These are phyloP conservation scores for Coprinellus aureogranulatus DNA, from an alignment of 768 basidiomycete genomes.

Conservation along the genomic window DNA sequence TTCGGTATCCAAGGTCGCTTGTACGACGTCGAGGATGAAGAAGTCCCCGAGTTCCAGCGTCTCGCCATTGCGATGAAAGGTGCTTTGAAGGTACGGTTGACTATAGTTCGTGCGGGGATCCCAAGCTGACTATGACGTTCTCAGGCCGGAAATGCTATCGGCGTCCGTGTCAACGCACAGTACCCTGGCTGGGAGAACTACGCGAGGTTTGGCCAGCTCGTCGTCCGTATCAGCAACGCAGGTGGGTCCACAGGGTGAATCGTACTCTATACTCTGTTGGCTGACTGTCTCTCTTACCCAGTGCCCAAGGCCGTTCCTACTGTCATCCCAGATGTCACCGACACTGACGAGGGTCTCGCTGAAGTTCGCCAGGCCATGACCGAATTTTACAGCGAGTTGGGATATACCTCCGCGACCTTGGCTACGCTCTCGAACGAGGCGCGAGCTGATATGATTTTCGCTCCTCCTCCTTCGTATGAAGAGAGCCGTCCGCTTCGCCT, in stretches of 20 bases:
- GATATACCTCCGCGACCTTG: constrained; percentile 1
- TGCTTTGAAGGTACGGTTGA: constrained; percentile 14
- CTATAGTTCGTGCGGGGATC: not conserved
- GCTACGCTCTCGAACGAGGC: constrained; percentile 7
- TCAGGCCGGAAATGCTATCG: constrained; percentile 6
- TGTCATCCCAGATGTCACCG: not conserved
- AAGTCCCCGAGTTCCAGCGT: constrained; percentile 14
- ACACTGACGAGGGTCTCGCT: not conserved
- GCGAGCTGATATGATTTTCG: constrained; percentile 7
- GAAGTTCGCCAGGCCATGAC: not conserved
- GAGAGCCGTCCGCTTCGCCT: constrained; percentile 19
- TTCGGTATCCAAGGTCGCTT: constrained; percentile 1
- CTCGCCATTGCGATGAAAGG: constrained; percentile 14
- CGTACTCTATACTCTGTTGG: no score
- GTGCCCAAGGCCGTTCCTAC: no score
- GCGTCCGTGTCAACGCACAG: constrained; percentile 6
- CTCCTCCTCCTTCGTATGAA: not conserved
- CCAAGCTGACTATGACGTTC: not conserved
- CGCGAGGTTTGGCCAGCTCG: not conserved
- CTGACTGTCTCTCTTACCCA: no score
- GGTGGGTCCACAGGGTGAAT: not conserved
- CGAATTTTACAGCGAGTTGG: not conserved
- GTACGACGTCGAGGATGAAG: constrained; percentile 14
- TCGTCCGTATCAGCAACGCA: constrained; percentile 7
- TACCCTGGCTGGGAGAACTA: constrained; percentile 5